Base-by-base conservation (phyloP, 179 eudicot species). In the Nepenthes alata region DNA sequence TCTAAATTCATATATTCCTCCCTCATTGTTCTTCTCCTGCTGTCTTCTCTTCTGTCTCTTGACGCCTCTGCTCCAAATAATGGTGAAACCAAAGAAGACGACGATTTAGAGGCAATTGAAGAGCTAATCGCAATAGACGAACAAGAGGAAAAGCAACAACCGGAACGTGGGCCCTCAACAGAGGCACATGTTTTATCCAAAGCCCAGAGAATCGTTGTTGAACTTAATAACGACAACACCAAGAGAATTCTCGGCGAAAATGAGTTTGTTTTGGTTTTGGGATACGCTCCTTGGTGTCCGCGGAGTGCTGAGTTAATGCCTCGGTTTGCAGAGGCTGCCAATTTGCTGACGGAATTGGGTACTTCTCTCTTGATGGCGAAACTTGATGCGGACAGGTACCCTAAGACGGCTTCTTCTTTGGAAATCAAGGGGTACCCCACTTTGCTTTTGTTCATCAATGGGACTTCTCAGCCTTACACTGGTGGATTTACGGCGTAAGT, bases 221-320 rank as follows among this genome's bases (percentile, higher is more conserved):
- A 91, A 64, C 85, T 88, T 1, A 82, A 83, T 53, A 70, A 49
- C 68, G 97, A 91, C 48, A 85, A 66, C 44, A 74, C 83, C 39
- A 78, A 81, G 65, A 79, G 76, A 67, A 62, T 51, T 1, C 71
- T 91, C 61, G 67, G 74, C 3, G 80, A 50, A 14, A 81, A 81
- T 75, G 81, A 81, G 75, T 80, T 65, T 56, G 91, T 84, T 65
- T 55, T 91, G 50, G 74, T 91, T 6, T 48, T 91, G 83, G 98
- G 98, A 13, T 91, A 86, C 57, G 85, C 96, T 0, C 98, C 98
- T 10, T 89, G 98, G 98, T 84, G 91, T 57, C 74, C 75, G 1
- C 71, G 96, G 75, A 91, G 96, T 62, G 98, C 98, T 63, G 98
- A 91, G 67, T 59, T 91, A 3, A 91, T 91, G 98, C 98, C 98